Evolutionary conservation across 2,329 filamentous ascomycete species (phyloP).

Genomic region (Bimuria novae-zelandiae): DNA sequence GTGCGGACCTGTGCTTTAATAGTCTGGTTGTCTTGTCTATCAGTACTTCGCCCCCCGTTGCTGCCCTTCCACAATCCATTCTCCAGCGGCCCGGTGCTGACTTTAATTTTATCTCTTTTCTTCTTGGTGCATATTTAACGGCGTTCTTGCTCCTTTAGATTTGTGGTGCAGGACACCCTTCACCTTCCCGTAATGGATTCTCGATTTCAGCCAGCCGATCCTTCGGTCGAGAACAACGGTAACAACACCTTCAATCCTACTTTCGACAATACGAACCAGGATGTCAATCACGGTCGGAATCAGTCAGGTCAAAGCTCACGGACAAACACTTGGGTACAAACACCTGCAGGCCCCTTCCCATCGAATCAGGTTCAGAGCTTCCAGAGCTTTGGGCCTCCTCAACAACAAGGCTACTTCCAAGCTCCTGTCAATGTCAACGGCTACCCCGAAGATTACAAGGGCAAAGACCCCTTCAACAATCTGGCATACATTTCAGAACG

Average conservation of each 20-base stretch:
- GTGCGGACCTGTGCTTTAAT: conserved; percentile 15
- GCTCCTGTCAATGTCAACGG: conserved; percentile 30
- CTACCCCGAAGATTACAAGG: conserved; percentile 33
- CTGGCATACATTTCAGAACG: conserved; percentile 17
- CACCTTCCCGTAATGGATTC: conserved; percentile 35
- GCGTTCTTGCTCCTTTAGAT: conserved; percentile 23
- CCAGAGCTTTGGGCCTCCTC: neutral
- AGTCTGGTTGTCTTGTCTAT: conserved; percentile 27
- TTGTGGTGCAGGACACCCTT: conserved; percentile 40
- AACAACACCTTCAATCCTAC: conserved; percentile 23
- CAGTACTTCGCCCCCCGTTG: conserved; percentile 28
- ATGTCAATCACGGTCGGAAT: neutral
- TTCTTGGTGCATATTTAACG: conserved; percentile 19
- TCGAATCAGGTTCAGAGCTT: neutral
- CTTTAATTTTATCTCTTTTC: conserved; percentile 16
- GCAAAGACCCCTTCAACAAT: conserved; percentile 14
- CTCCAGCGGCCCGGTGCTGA: conserved; percentile 32
- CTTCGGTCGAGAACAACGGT: conserved; percentile 30
- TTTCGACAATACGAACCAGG: conserved; percentile 17
- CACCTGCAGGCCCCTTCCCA: conserved; percentile 27
- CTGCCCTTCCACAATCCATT: conserved; percentile 21
- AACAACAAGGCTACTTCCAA: conserved; percentile 25
- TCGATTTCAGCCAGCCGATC: conserved; percentile 32
- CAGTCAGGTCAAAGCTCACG: conserved; percentile 31
- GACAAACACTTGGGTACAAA: conserved; percentile 37